A percentile compares a stretch with the other conserved stretches of the same genome.
phyloP scores from a whole-genome alignment of 192 early-diverging fungal species.

The Backusella macrospora region DNA sequence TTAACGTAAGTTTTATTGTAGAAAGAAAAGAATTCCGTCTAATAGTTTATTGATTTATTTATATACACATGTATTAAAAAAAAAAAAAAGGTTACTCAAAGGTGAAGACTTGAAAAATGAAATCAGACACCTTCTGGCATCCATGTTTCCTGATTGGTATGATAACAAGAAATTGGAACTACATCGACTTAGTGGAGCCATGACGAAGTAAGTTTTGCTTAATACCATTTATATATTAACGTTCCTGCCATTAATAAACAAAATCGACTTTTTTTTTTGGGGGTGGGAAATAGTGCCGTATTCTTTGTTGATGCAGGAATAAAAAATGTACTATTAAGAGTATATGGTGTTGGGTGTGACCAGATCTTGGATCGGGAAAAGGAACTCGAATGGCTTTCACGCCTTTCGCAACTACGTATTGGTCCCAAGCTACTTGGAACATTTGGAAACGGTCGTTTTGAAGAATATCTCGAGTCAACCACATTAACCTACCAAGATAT shows the following conservation, averaged over 20 bases:
- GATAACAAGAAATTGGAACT: slow-evolving; percentile 39
- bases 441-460: slow-evolving; percentile 84
- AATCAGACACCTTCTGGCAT: slow-evolving; percentile 9
- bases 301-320: slow-evolving; percentile 25
- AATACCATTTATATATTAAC: background rate
- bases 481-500: slow-evolving; percentile 74
- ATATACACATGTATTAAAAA: background rate
- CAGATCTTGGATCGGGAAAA: slow-evolving; percentile 73
- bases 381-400: slow-evolving; percentile 77
- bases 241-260: background rate
- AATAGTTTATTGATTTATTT: background rate
- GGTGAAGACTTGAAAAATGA: slow-evolving; percentile 27
- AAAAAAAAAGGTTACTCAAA: slow-evolving; percentile 26
- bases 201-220: slow-evolving; percentile 56
- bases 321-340: slow-evolving; percentile 55
- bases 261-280: too few relatives aligned
- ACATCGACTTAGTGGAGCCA: slow-evolving; percentile 63
- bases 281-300: slow-evolving; percentile 29
- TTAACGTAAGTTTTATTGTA: slow-evolving; percentile 17
- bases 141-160: slow-evolving; percentile 36
- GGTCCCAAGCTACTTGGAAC: slow-evolving; percentile 73
- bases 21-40: too few relatives aligned
- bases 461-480: slow-evolving; percentile 76
- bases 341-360: slow-evolving; percentile 84
- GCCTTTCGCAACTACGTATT: slow-evolving; percentile 68